phyloP scores from a whole-genome alignment of 768 basidiomycete genomes.

The Cystofilobasidium bisporidii region DNA sequence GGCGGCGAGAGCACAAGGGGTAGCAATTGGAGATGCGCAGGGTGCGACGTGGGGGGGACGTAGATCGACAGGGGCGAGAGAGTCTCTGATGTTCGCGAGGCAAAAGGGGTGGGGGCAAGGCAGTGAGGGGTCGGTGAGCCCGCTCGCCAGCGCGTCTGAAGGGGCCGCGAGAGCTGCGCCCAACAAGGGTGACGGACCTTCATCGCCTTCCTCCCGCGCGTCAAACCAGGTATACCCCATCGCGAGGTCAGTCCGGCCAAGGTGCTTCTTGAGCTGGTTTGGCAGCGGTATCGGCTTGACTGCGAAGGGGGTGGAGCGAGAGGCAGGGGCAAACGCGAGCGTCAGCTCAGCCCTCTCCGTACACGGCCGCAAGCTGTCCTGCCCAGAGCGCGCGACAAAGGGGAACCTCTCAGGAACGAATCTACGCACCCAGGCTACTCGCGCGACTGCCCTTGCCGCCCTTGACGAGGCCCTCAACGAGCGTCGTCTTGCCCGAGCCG shows the following conservation, averaged over 20 bases:
- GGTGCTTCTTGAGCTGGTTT: conserved; percentile 53
- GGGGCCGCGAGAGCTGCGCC: no score
- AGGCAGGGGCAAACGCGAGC: conserved; percentile 69
- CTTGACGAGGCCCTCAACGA: not conserved
- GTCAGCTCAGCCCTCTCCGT: conserved; percentile 43
- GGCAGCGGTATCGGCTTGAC: conserved; percentile 30
- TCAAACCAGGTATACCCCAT: conserved; percentile 89
- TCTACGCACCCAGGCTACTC: not conserved
- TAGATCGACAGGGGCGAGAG: conserved; percentile 58
- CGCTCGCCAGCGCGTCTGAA: no score
- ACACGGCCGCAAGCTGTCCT: no score
- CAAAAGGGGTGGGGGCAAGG: not conserved
- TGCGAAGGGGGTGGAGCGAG: conserved; percentile 42
- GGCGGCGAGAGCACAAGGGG: conserved; percentile 67
- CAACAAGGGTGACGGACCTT: no score
- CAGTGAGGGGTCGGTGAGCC: no score
- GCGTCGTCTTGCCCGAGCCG: not conserved
- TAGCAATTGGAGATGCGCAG: conserved; percentile 59
- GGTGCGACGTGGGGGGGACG: conserved; percentile 72
- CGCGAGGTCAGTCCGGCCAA: conserved; percentile 53
- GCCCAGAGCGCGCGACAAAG: no score
- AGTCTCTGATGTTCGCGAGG: conserved; percentile 1
- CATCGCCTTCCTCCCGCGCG: conserved; percentile 82
- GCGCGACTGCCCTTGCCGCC: not conserved
- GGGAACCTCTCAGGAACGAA: no score